Base-by-base conservation (phyloP, 2,329 filamentous ascomycete species). In the Fusarium devonianum region DNA sequence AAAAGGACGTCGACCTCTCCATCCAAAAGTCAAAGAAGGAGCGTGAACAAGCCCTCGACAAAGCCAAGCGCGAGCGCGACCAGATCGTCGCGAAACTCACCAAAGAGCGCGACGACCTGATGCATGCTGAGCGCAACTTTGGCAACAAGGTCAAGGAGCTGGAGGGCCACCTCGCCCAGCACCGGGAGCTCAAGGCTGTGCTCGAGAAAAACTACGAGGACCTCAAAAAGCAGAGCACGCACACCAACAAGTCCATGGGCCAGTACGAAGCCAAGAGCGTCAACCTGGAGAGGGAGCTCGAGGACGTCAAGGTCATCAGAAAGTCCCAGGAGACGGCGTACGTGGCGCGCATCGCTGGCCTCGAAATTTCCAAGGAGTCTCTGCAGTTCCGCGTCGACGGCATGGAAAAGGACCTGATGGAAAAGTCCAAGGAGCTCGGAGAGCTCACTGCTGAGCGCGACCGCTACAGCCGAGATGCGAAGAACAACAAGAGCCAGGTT, bases 301-400 rank as follows among this genome's bases (percentile, higher is more conserved):
- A 57, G 3, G 64, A 67, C 19, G 40, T 66, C 36, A 56, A 51
- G 18, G 34, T 50, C n/a, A 67, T 67, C 12, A 35, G 58, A 13
- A 64, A 66, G 48, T 55, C 56, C 9, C 61, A 65, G 4, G 60
- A 66, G 40, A 65, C 52, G 1, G 58, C 64, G 9, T 67, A 64
- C 5, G 54, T 46, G 18, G 63, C 64, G 7, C 64, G 58, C 9
- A 59, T 67, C 7, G 56, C 64, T 2, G 58, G 55, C 4, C 53
- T 67, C 21, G 64, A 67, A 37, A 66, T 67, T 22, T 66, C 64
- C 8, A 57, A 66, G 36, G 64, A 67, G 39, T 58, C 64, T 1
- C 41, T 66, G 42, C 53, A 66, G 28, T 60, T 65, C 53, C 61
- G 63, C 1, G 50, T 60, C 18, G 52, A 50, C 14, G 56, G 58